Base-by-base conservation (phyloP, 2,329 filamentous ascomycete species). In the Nothophoma quercina region DNA sequence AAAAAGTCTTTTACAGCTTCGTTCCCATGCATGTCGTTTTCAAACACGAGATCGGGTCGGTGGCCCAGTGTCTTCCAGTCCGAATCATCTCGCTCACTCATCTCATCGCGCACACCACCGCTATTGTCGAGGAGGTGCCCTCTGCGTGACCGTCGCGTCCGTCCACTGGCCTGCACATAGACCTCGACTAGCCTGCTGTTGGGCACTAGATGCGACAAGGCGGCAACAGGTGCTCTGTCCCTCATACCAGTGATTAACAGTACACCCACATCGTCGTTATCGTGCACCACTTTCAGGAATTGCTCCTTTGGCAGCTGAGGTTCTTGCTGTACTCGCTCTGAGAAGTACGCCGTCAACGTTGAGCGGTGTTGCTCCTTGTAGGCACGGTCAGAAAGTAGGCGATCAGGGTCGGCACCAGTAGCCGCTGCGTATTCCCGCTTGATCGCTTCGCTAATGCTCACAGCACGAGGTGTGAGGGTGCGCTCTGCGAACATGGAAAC, bases 201-300 rank as follows among this genome's bases (percentile, higher is more conserved):
- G 40, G 83, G 78, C 9, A 85, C 80, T 19, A 86, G 63, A 72
- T 82, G 79, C n/a, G 81, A 81, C 0, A 85, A 79, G 10, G 56
- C 33, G 55, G 81, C 73, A 9, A 87, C 76, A 0, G 85, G 85
- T 5, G 83, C 80, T 39, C 82, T 72, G 40, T 88, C 85, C 75
- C 84, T 81, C 81, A 87, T 83, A 0, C 85, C 85, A 0, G 85
- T 88, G 58, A 89, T 81, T 0, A 88, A 51, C 34, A 88, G 69
- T 39, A 87, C 82, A 49, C 86, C 81, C 2, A 77, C 72, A 48
- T 61, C 40, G 41, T 9, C 56, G 5, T 76, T 74, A 10, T 56
- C 49, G 26, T 71, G 15, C 2, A 87, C 79, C 2, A 80, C 68
- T 19, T 75, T 52, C 32, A 50, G 19, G 15, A 62, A 62, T 18